Percentiles rank a stretch among this genome's conserved stretches.
These are phyloP conservation scores for Starmera amethionina DNA, from an alignment of 805 yeast species.

Conservation along the genomic window DNA sequence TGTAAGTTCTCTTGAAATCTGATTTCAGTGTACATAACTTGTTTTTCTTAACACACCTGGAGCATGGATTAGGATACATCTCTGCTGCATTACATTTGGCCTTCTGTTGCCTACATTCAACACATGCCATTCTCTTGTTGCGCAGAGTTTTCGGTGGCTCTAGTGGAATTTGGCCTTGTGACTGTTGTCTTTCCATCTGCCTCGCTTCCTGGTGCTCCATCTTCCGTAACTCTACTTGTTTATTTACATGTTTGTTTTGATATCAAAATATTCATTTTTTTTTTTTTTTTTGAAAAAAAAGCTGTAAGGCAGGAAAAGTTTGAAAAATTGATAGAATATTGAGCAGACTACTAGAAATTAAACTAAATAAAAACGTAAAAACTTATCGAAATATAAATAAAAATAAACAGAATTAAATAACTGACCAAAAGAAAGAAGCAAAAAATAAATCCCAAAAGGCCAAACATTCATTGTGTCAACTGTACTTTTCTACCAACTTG, in stretches of 20 bases:
- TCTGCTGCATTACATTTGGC: slow-evolving; percentile 82
- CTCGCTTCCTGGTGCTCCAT: background rate
- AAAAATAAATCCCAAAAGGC: background rate
- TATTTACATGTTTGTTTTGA: background rate
- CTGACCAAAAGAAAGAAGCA: background rate
- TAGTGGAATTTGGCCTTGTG: background rate
- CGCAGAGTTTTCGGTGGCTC: slow-evolving; percentile 2
- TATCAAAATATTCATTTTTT: background rate
- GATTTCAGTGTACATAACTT: slow-evolving; percentile 64
- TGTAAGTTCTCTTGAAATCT: slow-evolving; percentile 82
- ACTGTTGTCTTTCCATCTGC: background rate
- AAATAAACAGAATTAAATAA: background rate
- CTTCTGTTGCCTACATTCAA: slow-evolving; percentile 94
- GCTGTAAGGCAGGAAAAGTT: no score
- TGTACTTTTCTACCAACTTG: slow-evolving; percentile 28
- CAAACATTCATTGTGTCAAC: background rate
- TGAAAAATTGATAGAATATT: no score
- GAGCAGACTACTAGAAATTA: no score
- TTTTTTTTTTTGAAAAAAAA: no score
- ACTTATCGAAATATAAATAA: background rate
- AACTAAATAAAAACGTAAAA: no score
- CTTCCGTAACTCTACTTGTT: background rate
- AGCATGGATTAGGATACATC: slow-evolving; percentile 67
- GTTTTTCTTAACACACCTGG: slow-evolving; percentile 67
- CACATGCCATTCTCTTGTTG: slow-evolving; percentile 72